Percentiles rank a stretch among this genome's conserved stretches.
These are phyloP conservation scores for Cucumis cinereus DNA, from an alignment of 306 rosid species.

Conservation along the genomic window DNA sequence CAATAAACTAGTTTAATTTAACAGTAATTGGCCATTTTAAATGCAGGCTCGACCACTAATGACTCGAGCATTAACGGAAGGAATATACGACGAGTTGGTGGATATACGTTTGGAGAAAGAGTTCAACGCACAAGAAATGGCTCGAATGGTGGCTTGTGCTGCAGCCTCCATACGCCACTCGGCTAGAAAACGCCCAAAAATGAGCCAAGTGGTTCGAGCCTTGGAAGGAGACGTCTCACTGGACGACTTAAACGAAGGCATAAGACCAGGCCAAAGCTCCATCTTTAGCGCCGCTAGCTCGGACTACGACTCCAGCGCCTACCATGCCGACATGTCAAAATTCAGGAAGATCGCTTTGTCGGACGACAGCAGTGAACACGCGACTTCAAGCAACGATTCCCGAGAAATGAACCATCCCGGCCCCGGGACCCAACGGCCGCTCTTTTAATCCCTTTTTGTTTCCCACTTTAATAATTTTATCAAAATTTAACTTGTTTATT, in stretches of 20 bases:
- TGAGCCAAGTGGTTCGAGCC: conserved; percentile 82
- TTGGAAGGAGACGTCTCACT: conserved; percentile 62
- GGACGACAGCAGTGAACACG: conserved; percentile 33
- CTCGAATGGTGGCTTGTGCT: conserved; percentile 67
- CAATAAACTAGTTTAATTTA: no score
- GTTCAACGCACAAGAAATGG: conserved; percentile 45
- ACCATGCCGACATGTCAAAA: conserved; percentile 47
- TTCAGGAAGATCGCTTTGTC: conserved; percentile 41
- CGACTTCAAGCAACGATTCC: conserved; percentile 38
- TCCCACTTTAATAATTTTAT: no score
- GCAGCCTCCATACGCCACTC: conserved; percentile 87
- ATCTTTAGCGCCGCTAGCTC: conserved; percentile 22
- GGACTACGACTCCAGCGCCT: conserved; percentile 40
- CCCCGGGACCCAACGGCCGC: neutral
- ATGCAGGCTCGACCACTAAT: conserved; percentile 66
- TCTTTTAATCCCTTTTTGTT: neutral
- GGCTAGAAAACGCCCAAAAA: conserved; percentile 56
- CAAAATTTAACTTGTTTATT: neutral
- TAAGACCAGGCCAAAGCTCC: conserved; percentile 16
- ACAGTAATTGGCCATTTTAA: rapidly evolving
- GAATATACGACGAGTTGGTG: conserved; percentile 40
- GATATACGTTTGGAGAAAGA: conserved; percentile 47
- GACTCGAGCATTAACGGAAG: conserved; percentile 41
- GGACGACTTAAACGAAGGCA: conserved; percentile 56
- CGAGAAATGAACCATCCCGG: conserved; percentile 14